These are phyloP conservation scores for Yamadazyma insecticola DNA, from an alignment of 805 yeast genomes.

Conservation along the genomic window DNA sequence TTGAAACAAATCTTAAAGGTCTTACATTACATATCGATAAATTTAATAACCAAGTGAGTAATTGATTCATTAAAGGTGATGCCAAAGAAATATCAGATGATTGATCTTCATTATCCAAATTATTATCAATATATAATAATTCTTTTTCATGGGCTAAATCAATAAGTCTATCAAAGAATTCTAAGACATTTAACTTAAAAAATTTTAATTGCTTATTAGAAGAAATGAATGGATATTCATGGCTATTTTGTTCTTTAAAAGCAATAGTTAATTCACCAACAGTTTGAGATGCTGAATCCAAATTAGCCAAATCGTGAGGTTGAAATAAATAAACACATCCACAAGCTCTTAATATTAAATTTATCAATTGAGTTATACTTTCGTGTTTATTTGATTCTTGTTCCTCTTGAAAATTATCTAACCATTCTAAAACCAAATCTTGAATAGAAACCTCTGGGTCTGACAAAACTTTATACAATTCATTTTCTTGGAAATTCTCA, in stretches of 20 bases:
- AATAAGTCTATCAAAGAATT: constrained; percentile 53
- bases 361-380: constrained; percentile 63
- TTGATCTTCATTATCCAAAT: constrained; percentile 9
- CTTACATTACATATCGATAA: constrained; percentile 67
- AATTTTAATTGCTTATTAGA: constrained; percentile 43
- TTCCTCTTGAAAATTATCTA: constrained; percentile 25
- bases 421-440: constrained; percentile 38
- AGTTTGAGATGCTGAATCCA: constrained; percentile 69
- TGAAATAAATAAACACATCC: constrained; percentile 68
- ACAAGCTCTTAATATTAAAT: constrained; percentile 62
- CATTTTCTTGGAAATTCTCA: constrained; percentile 25
- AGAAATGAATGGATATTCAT: constrained; percentile 65
- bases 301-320: constrained; percentile 68
- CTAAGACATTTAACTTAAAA: constrained; percentile 50
- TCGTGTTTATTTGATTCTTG: constrained; percentile 24
- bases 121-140: constrained; percentile 38
- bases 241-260: constrained; percentile 56
- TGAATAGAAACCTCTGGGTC: constrained; percentile 25
- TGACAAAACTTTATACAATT: constrained; percentile 25
- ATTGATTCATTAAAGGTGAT: constrained; percentile 45
- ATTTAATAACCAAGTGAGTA: constrained; percentile 73
- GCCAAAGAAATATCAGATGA: too few species aligned
- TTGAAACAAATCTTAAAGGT: constrained; percentile 65
- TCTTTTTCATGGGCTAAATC: constrained; percentile 59
- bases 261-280: constrained; percentile 64